These are phyloP conservation scores for Epichloe uncinata DNA, from an alignment of 2,329 filamentous ascomycete genomes.

Conservation along the genomic window DNA sequence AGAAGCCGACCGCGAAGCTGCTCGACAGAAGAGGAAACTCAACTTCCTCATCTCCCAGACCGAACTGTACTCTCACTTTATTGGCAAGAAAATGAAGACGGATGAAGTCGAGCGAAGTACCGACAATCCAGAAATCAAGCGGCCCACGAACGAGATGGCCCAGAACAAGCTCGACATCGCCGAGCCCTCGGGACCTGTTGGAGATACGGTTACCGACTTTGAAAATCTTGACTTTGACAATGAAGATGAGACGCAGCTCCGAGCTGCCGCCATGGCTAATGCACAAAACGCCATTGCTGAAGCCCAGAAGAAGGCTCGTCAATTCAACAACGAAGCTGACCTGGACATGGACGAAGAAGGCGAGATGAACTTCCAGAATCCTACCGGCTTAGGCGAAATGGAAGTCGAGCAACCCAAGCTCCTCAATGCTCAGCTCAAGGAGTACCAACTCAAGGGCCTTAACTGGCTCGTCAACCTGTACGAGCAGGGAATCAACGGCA, in stretches of 20 bases:
- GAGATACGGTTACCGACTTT: slow-evolving; percentile 76
- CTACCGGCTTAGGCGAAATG: slow-evolving; percentile 84
- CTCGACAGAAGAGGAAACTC: slow-evolving; percentile 94
- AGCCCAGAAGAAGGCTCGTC: slow-evolving; percentile 81
- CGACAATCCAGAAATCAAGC: slow-evolving; percentile 60
- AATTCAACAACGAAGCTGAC: slow-evolving; percentile 66
- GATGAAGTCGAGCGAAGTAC: slow-evolving; percentile 86
- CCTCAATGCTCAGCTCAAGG: slow-evolving; percentile 86
- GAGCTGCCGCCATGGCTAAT: slow-evolving; percentile 81
- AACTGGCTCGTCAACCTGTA: slow-evolving; percentile 99
- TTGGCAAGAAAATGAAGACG: slow-evolving; percentile 98
- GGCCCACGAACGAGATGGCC: slow-evolving; percentile 28
- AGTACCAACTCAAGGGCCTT: slow-evolving; percentile 97
- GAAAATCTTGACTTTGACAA: slow-evolving; percentile 93
- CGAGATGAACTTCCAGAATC: slow-evolving; percentile 99
- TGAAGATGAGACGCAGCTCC: slow-evolving; percentile 73
- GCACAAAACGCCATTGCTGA: slow-evolving; percentile 92
- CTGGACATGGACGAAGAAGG: slow-evolving; percentile 71
- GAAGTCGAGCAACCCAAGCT: slow-evolving; percentile 91
- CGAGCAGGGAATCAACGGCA: slow-evolving; percentile 99
- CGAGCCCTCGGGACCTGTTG: slow-evolving; percentile 40
- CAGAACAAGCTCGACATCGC: slow-evolving; percentile 35
- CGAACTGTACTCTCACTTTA: slow-evolving; percentile 97
- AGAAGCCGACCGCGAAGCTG: slow-evolving; percentile 93
- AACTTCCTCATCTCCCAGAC: slow-evolving; percentile 99